Percentiles rank a stretch among this genome's conserved stretches.
Conservation (phyloP, 176 grass and related monocot genomes). For the Triticum monococcum region DNA sequence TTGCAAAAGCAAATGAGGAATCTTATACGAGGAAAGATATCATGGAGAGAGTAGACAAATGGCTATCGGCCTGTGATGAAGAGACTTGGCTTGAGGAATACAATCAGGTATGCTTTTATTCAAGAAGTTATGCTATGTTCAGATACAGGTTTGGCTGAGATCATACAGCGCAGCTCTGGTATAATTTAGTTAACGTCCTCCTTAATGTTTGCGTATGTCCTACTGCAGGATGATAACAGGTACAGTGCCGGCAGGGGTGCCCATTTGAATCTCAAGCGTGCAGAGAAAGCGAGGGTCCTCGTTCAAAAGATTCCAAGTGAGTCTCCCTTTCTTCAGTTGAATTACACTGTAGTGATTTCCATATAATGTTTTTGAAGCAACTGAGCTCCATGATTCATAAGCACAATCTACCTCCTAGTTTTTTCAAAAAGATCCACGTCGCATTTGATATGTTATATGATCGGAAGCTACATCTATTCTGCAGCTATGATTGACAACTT, state of each 20-base stretch:
- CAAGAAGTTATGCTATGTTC: constrained; percentile 20
- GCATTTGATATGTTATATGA: neutral
- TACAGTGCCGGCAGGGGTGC: constrained; percentile 82
- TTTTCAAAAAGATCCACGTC: neutral
- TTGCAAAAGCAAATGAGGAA: constrained; percentile 78
- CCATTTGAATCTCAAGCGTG: constrained; percentile 90
- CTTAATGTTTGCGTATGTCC: constrained; percentile 12
- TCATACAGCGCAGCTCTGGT: neutral
- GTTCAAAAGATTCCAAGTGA: constrained; percentile 92
- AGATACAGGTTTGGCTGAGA: neutral
- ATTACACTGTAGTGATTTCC: constrained; percentile 2
- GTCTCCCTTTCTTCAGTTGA: constrained; percentile 27
- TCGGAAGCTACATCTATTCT: constrained; percentile 19
- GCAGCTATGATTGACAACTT: constrained; percentile 86
- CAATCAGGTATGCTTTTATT: constrained; percentile 58
- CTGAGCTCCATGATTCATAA: neutral
- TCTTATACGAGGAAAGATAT: constrained; percentile 81
- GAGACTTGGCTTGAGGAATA: constrained; percentile 99
- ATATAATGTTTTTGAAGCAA: neutral
- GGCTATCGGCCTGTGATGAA: constrained; percentile 83
- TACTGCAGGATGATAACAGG: constrained; percentile 74
- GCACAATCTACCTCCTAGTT: neutral
- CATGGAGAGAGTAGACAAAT: constrained; percentile 78
- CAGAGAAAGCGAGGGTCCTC: constrained; percentile 83
- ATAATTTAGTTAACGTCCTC: constrained; percentile 7